Base-by-base conservation (phyloP, 345 rosid species). In the Bruguiera parviflora region DNA sequence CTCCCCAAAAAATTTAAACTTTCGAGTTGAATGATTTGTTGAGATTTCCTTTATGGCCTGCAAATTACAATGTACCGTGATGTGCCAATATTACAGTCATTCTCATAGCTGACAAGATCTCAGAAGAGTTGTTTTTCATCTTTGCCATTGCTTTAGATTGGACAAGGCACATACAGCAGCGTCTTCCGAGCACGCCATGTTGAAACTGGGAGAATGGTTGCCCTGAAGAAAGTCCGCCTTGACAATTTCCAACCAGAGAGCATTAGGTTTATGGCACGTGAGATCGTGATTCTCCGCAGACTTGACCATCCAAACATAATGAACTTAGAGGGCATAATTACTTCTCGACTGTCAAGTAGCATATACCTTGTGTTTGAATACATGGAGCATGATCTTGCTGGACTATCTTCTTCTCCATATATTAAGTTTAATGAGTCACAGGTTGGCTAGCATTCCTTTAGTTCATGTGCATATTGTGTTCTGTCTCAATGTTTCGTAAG, bases 131-230 rank as follows among this genome's bases (percentile, higher is more conserved):
- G 49, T 43, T 43, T 43, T 43, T 43, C 49, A 43, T 43, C 15
- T 43, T 3, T 43, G 18, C 19, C 49, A 43, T 43, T 43, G 49
- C 49, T 63, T 27, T 76, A 90, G 96, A 85, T 90, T 75, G 96
- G 96, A 80, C 96, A 90, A 83, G 96, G 96, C 15, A 90, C 96
- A 58, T 90, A 90, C 73, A 90, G 96, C 80, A 90, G 86, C 11
- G 96, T 90, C 57, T 90, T 86, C 70, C 83, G 85, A 68, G 96
- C 92, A 65, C 72, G 89, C 0, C 91, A 90, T 80, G 87, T 90
- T 29, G 87, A 73, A 70, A 88, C 84, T 0, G 91, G 96, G 31
- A 85, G 71, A 76, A 79, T 86, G 84, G 83, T 88, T 73, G 96
- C 96, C 16, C 70, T 90, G 75, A 90, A 90, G 84, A 90, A 90